phyloP scores from a whole-genome alignment of 768 basidiomycete species.

The Coprinellus aureogranulatus region DNA sequence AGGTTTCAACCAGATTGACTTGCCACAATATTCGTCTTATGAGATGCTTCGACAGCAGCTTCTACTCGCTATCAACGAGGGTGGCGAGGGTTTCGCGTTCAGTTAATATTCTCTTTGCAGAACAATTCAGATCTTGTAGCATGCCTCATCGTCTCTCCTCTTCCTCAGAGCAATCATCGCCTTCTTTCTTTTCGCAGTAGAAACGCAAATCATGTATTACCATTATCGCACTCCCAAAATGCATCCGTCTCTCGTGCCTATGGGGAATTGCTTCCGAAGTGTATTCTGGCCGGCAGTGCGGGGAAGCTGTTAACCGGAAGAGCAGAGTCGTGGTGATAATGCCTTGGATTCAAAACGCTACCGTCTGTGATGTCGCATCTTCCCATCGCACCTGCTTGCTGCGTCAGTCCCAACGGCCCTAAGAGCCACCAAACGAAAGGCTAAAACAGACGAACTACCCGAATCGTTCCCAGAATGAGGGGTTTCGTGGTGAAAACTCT shows the following conservation, averaged over 20 bases:
- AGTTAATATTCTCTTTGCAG: slow-evolving; percentile 26
- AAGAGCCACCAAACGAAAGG: too few relatives aligned
- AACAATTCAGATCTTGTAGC: neutral
- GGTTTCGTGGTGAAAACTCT: slow-evolving; percentile 74
- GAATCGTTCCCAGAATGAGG: slow-evolving; percentile 69
- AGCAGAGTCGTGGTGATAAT: too few relatives aligned
- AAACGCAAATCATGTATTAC: slow-evolving; percentile 1
- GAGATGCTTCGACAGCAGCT: slow-evolving; percentile 93
- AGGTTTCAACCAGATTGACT: slow-evolving; percentile 94
- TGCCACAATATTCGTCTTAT: slow-evolving; percentile 93
- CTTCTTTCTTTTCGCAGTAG: neutral
- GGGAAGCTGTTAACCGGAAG: neutral
- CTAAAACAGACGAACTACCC: too few relatives aligned
- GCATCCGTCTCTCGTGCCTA: neutral
- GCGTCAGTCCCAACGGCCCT: too few relatives aligned
- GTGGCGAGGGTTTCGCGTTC: slow-evolving; percentile 94
- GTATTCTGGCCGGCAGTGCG: neutral
- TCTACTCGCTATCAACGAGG: slow-evolving; percentile 90
- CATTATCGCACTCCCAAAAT: neutral
- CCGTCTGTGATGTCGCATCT: too few relatives aligned
- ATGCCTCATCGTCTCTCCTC: neutral
- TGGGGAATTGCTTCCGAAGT: neutral
- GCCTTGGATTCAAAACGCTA: too few relatives aligned
- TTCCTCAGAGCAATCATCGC: neutral
- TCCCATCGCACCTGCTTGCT: too few relatives aligned